phyloP scores from a whole-genome alignment of 768 basidiomycete genomes.

The Boletus patriciae region DNA sequence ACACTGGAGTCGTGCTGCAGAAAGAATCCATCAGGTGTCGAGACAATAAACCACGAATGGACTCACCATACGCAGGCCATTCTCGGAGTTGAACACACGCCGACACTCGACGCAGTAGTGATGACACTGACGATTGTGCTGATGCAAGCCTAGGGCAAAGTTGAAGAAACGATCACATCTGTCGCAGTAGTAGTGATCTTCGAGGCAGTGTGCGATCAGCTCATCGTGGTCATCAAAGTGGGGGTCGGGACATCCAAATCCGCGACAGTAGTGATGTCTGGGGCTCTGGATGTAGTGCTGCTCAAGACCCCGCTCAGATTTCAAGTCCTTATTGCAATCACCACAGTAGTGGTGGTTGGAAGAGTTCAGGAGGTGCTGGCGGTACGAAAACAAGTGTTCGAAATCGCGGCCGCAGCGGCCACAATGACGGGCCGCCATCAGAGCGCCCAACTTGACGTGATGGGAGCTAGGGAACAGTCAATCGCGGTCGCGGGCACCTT shows the following conservation, averaged over 20 bases:
- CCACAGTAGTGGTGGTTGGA: constrained; percentile 45
- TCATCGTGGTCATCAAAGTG: constrained; percentile 39
- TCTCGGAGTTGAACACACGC: constrained; percentile 39
- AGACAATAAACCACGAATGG: neutral
- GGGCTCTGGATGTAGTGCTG: constrained; percentile 56
- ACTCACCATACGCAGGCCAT: constrained; percentile 18
- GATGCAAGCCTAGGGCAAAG: constrained; percentile 39
- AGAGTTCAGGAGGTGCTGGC: constrained; percentile 39
- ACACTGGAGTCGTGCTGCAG: constrained; percentile 52
- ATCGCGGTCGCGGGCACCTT: neutral
- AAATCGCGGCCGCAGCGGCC: constrained; percentile 42
- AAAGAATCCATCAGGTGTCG: neutral
- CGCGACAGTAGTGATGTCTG: constrained; percentile 51
- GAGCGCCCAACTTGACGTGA: too few relatives aligned
- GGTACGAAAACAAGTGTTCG: constrained; percentile 24
- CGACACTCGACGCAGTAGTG: constrained; percentile 48
- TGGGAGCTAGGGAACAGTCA: too few relatives aligned
- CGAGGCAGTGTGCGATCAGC: constrained; percentile 43
- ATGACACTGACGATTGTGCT: constrained; percentile 48
- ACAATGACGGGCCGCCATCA: constrained; percentile 20
- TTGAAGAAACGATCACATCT: constrained; percentile 45
- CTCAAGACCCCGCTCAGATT: constrained; percentile 35
- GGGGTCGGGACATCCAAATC: constrained; percentile 47
- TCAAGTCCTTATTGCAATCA: constrained; percentile 49
- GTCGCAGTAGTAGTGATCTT: constrained; percentile 45